Percentiles rank a stretch among this genome's conserved stretches.
Conservation (phyloP, 441 rosid species). For the Gossypium davidsonii region DNA sequence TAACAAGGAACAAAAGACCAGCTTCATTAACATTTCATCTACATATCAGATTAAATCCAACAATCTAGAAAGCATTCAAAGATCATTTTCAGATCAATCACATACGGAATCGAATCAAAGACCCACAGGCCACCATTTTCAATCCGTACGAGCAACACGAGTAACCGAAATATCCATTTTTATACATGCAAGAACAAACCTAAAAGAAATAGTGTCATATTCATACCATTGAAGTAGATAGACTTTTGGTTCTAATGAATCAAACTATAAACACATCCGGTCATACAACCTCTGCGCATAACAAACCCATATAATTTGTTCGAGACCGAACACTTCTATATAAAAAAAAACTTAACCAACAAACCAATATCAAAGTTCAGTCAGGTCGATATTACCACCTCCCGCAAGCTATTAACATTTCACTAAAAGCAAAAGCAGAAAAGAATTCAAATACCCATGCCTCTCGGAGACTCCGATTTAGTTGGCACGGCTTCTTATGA, state of each 20-base stretch:
- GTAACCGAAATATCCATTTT: neutral
- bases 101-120: neutral
- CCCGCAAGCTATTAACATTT: constrained; percentile 37
- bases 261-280: neutral
- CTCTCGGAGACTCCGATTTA: neutral
- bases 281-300: constrained; percentile 15
- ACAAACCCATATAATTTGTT: constrained; percentile 20
- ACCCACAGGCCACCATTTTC: neutral
- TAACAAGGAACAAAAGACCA: too few relatives aligned
- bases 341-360: constrained; percentile 28
- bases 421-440: constrained; percentile 15
- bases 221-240: neutral
- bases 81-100: neutral
- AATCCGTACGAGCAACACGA: neutral
- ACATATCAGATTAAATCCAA: neutral
- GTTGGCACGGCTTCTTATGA: constrained; percentile 11
- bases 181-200: neutral
- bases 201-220: neutral
- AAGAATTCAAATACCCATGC: neutral
- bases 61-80: too few relatives aligned
- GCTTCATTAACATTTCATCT: neutral
- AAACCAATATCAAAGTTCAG: constrained; percentile 28
- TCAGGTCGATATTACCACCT: constrained; percentile 25
- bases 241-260: neutral
- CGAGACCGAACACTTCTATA: constrained; percentile 12